Percentiles rank a stretch among this genome's conserved stretches.
Evolutionary conservation across 495 filamentous ascomycete genomes (phyloP).

Genomic region (Astrothelium subdiscretum): DNA sequence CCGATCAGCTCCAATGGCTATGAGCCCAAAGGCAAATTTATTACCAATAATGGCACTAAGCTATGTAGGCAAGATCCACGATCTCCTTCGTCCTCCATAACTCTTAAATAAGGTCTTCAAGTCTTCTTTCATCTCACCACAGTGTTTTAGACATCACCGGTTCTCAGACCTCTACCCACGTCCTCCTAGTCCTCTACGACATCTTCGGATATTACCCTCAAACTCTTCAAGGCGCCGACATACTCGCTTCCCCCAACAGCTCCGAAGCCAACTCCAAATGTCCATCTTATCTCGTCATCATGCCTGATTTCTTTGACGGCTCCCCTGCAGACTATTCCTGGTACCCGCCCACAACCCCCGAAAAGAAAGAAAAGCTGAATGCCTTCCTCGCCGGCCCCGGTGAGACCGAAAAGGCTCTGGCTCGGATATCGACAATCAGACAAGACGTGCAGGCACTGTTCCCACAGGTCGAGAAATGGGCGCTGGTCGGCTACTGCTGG

Average conservation of each 20-base stretch:
- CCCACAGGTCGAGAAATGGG: slow-evolving; percentile 1
- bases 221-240: slow-evolving; percentile 45
- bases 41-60: slow-evolving; percentile 48
- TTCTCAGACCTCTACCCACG: slow-evolving; percentile 24
- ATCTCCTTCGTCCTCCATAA: too few relatives aligned
- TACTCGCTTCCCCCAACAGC: slow-evolving; percentile 31
- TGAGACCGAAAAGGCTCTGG: slow-evolving; percentile 4
- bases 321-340: slow-evolving; percentile 18
- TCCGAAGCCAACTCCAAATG: too few relatives aligned
- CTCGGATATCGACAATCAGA: neutral
- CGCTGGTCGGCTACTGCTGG: slow-evolving; percentile 7
- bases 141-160: slow-evolving; percentile 44
- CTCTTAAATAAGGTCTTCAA: too few relatives aligned
- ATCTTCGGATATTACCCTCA: slow-evolving; percentile 42
- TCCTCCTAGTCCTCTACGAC: slow-evolving; percentile 42
- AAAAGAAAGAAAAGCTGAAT: slow-evolving; percentile 5
- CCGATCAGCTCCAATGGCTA: slow-evolving; percentile 47
- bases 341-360: slow-evolving; percentile 17
- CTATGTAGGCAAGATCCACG: slow-evolving; percentile 50
- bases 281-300: slow-evolving; percentile 22
- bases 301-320: slow-evolving; percentile 25
- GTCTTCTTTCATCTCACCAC: neutral
- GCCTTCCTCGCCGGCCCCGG: slow-evolving; percentile 4
- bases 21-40: slow-evolving; percentile 48
- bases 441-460: neutral